A percentile compares a stretch with the other conserved stretches of the same genome.
Conservation (phyloP, 805 yeast genomes). For the Candida stauntonica region DNA sequence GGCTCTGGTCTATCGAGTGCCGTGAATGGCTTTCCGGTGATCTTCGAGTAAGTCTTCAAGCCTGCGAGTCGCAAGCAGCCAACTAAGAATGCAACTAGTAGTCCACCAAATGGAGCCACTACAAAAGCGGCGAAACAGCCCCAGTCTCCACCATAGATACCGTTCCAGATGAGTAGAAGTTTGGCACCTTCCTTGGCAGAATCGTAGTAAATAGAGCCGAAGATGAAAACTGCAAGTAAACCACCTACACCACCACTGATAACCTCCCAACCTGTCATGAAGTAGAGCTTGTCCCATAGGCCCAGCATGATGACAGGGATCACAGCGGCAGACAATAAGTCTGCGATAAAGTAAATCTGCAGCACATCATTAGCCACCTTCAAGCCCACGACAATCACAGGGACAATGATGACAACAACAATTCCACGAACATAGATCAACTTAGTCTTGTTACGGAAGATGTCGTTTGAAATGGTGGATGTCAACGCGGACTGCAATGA, state of each 20-base stretch:
- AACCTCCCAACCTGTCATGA: conserved; percentile 73
- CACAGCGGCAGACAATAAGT: conserved; percentile 79
- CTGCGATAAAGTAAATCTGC: conserved; percentile 87
- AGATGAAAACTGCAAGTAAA: conserved; percentile 70
- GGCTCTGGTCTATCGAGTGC: conserved; percentile 27
- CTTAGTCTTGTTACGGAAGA: conserved; percentile 76
- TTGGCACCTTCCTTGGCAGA: conserved; percentile 73
- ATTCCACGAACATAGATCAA: conserved; percentile 62
- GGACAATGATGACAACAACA: conserved; percentile 77
- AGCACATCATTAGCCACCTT: conserved; percentile 77
- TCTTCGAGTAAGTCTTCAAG: conserved; percentile 22
- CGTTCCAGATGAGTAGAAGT: conserved; percentile 70
- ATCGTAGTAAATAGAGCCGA: conserved; percentile 76
- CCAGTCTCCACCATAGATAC: conserved; percentile 83
- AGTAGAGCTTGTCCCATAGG: conserved; percentile 60
- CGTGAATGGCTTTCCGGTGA: conserved; percentile 28
- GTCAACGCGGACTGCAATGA: conserved; percentile 85
- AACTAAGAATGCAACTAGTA: conserved; percentile 50
- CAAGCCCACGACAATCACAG: conserved; percentile 79
- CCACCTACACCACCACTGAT: conserved; percentile 84
- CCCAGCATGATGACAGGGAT: conserved; percentile 85
- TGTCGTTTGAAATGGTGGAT: conserved; percentile 83
- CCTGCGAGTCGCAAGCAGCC: conserved; percentile 44
- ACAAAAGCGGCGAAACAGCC: conserved; percentile 94
- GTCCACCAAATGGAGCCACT: conserved; percentile 80